phyloP scores from a whole-genome alignment of 2,329 filamentous ascomycete genomes.

The Myriosclerotinia duriaeana region DNA sequence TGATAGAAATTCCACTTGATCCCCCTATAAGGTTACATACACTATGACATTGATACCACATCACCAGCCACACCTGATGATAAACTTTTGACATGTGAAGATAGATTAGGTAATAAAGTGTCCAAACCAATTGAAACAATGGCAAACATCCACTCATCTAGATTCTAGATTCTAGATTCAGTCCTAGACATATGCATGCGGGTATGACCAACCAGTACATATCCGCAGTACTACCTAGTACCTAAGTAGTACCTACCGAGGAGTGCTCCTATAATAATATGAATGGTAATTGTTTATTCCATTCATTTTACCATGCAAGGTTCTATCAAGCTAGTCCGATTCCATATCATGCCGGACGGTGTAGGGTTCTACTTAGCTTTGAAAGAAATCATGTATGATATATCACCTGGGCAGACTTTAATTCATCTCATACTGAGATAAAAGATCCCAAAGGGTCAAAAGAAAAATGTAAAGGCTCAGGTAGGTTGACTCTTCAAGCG shows the following conservation, averaged over 20 bases:
- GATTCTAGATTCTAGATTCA: too few relatives aligned
- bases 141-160: too few relatives aligned
- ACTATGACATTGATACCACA: neutral
- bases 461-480: neutral
- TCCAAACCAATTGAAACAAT: too few relatives aligned
- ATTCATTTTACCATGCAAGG: too few relatives aligned
- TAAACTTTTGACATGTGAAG: slow-evolving; percentile 11
- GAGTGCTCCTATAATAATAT: too few relatives aligned
- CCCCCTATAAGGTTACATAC: too few relatives aligned
- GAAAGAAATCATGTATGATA: too few relatives aligned
- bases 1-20: neutral
- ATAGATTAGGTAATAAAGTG: too few relatives aligned
- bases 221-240: neutral
- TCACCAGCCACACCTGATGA: neutral
- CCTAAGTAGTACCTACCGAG: too few relatives aligned
- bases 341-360: neutral
- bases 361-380: too few relatives aligned
- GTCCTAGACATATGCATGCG: neutral
- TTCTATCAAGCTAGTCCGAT: too few relatives aligned
- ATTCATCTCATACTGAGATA: neutral
- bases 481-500: neutral
- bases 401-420: too few relatives aligned
- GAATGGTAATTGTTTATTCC: neutral
- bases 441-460: neutral
- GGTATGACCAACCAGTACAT: neutral